Evolutionary conservation across 768 basidiomycete genomes (phyloP).

Genomic region (Suillus tomentosus): DNA sequence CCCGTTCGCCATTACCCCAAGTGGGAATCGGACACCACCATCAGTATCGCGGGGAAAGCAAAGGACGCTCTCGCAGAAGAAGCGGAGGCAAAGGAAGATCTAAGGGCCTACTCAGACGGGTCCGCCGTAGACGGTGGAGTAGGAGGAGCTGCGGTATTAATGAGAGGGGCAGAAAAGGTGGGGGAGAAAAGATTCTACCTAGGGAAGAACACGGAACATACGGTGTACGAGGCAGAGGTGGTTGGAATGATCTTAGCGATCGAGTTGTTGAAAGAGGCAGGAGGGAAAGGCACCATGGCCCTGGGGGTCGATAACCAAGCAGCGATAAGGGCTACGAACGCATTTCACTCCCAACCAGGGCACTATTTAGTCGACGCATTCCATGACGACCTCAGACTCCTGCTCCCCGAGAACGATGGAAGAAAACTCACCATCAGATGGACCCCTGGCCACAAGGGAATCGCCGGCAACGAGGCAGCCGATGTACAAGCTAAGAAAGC

Average conservation of each 20-base stretch:
- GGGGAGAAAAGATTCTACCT: too few species aligned
- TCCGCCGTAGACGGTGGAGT: too few species aligned
- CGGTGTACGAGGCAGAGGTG: conserved; percentile 17
- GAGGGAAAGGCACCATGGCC: neutral
- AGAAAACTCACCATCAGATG: conserved; percentile 18
- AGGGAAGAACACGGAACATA: neutral
- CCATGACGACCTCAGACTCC: neutral
- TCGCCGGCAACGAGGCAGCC: conserved; percentile 29
- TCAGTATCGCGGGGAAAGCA: too few species aligned
- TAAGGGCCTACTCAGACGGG: too few species aligned
- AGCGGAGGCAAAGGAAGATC: too few species aligned
- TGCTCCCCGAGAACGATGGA: neutral
- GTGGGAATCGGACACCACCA: too few species aligned
- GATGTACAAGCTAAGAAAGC: neutral
- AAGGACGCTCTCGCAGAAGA: too few species aligned
- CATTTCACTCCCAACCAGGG: neutral
- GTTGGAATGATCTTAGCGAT: conserved; percentile 29
- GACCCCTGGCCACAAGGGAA: conserved; percentile 28
- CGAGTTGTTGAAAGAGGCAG: conserved; percentile 22
- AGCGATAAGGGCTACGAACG: conserved; percentile 1
- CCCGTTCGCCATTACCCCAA: too few species aligned
- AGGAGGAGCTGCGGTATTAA: too few species aligned
- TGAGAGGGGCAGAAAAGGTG: too few species aligned
- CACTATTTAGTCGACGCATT: conserved; percentile 8
- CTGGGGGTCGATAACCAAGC: conserved; percentile 15